These are phyloP conservation scores for Cyclotella distinguenda DNA, from an alignment of 108 stramenopile genomes.

Conservation along the genomic window DNA sequence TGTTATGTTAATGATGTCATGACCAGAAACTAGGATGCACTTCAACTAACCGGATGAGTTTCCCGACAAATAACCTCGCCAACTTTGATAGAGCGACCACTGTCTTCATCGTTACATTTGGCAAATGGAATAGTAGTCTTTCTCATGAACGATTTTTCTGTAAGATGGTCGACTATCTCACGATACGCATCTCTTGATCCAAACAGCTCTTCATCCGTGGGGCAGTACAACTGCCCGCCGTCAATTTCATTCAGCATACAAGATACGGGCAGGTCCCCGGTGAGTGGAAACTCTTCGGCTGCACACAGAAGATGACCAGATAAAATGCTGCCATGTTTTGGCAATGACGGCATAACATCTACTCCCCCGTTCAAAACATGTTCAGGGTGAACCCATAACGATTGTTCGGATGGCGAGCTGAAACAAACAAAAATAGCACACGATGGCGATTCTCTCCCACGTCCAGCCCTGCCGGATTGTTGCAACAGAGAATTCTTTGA, in stretches of 20 bases:
- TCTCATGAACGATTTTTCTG: constrained; percentile 22
- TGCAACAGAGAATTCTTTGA: constrained; percentile 75
- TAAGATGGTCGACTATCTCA: constrained; percentile 50
- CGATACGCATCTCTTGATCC: constrained; percentile 54
- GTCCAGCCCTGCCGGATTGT: constrained; percentile 95
- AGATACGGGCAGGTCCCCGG: constrained; percentile 36
- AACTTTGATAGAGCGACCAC: not conserved
- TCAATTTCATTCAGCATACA: constrained; percentile 32
- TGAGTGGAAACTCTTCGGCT: constrained; percentile 84
- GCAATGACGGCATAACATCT: constrained; percentile 79
- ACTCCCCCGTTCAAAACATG: constrained; percentile 65
- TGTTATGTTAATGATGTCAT: constrained; percentile 7
- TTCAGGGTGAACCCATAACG: constrained; percentile 75
- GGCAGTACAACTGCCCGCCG: constrained; percentile 2
- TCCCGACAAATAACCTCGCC: constrained; percentile 25
- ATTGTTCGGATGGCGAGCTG: constrained; percentile 85
- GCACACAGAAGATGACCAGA: constrained; percentile 92
- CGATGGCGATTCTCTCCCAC: constrained; percentile 66
- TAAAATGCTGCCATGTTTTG: constrained; percentile 72
- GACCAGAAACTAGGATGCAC: not conserved
- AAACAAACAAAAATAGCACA: constrained; percentile 88
- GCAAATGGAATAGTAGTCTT: constrained; percentile 13
- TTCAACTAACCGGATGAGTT: constrained; percentile 56
- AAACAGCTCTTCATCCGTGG: constrained; percentile 58
- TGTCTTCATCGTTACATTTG: not conserved